Evolutionary conservation across 73 alveolate species (phyloP).

Genomic region (Paramecium pentaurelia): DNA sequence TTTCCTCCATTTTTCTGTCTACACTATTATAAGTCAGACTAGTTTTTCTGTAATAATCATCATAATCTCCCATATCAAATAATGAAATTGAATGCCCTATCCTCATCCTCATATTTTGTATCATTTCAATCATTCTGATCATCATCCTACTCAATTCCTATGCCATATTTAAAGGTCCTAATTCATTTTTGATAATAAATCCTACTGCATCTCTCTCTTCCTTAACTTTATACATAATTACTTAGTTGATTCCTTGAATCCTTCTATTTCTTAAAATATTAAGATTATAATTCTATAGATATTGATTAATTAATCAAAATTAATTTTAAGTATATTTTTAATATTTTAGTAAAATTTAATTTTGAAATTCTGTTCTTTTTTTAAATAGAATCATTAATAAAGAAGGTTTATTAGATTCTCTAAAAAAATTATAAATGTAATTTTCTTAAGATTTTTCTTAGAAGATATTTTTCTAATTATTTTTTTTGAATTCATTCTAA

Average conservation of each 20-base stretch:
- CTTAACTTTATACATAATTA: constrained; percentile 76
- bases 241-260: constrained; percentile 75
- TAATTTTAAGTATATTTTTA: too few relatives aligned
- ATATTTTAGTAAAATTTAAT: too few relatives aligned
- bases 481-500: too few relatives aligned
- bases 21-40: constrained; percentile 57
- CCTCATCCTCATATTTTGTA: constrained; percentile 74
- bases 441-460: too few relatives aligned
- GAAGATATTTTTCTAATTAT: too few relatives aligned
- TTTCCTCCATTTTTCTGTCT: constrained; percentile 73
- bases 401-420: too few relatives aligned
- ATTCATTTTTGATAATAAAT: constrained; percentile 74
- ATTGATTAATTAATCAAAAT: not conserved
- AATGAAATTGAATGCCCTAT: constrained; percentile 50
- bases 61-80: constrained; percentile 36
- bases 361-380: too few relatives aligned
- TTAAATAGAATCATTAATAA: too few relatives aligned
- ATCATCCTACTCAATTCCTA: constrained; percentile 4
- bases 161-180: constrained; percentile 70
- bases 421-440: too few relatives aligned
- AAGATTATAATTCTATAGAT: too few relatives aligned
- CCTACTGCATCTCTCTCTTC: constrained; percentile 91
- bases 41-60: constrained; percentile 72
- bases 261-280: not conserved
- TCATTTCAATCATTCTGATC: constrained; percentile 46